Evolutionary conservation across 2,329 filamentous ascomycete species (phyloP).

Genomic region (Cadophora sp.): DNA sequence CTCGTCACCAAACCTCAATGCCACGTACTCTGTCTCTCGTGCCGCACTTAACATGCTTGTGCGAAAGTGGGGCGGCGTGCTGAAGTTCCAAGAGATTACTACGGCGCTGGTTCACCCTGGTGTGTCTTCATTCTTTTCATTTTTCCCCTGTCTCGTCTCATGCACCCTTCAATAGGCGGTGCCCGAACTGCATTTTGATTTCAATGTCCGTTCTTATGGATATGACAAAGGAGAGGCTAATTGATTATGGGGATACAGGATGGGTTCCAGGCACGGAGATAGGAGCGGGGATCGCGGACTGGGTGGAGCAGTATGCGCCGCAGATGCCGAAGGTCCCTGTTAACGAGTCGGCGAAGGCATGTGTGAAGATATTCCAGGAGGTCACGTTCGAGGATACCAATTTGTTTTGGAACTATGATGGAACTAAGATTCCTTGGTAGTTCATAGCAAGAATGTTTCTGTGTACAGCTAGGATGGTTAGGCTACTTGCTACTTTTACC

Average conservation of each 20-base stretch:
- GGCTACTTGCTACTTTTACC: too few species aligned
- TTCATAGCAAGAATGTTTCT: too few species aligned
- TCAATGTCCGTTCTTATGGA: too few species aligned
- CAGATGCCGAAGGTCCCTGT: slow-evolving; percentile 12
- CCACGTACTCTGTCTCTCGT: slow-evolving; percentile 29
- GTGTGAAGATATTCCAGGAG: slow-evolving; percentile 20
- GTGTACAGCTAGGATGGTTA: too few species aligned
- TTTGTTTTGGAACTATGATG: slow-evolving; percentile 26
- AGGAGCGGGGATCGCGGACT: slow-evolving; percentile 17
- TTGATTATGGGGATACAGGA: slow-evolving; percentile 12
- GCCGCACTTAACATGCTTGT: slow-evolving; percentile 36
- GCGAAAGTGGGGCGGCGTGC: slow-evolving; percentile 36
- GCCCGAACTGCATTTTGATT: too few species aligned
- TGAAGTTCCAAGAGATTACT: slow-evolving; percentile 37
- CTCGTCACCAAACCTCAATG: slow-evolving; percentile 29
- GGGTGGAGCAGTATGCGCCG: slow-evolving; percentile 23
- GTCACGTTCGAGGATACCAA: slow-evolving; percentile 24
- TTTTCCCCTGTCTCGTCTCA: neutral
- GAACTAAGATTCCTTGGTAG: slow-evolving; percentile 26
- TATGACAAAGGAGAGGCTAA: neutral
- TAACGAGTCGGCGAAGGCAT: slow-evolving; percentile 17
- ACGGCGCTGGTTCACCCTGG: slow-evolving; percentile 35
- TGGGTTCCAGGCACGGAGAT: slow-evolving; percentile 28
- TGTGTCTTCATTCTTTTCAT: slow-evolving; percentile 15
- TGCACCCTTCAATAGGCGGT: neutral